Conservation (phyloP, 345 rosid species). For the Passiflora organensis region DNA sequence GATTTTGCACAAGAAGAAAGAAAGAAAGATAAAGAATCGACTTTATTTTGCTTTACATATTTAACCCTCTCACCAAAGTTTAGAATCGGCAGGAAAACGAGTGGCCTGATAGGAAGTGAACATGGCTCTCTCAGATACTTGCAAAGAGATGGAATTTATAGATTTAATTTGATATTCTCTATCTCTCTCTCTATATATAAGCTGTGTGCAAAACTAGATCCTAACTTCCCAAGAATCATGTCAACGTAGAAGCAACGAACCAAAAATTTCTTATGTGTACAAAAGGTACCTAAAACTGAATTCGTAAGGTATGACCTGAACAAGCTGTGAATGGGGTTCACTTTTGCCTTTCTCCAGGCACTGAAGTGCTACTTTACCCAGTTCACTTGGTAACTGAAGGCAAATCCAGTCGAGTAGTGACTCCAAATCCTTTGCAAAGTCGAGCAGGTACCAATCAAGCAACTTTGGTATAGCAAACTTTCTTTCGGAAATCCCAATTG, state of each 20-base stretch:
- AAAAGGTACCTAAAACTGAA: slow-evolving; percentile 71
- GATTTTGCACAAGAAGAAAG: too few relatives aligned
- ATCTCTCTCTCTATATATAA: too few relatives aligned
- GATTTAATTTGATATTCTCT: slow-evolving; percentile 14
- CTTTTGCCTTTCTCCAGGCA: slow-evolving; percentile 55
- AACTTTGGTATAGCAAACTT: slow-evolving; percentile 66
- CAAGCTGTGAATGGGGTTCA: slow-evolving; percentile 35
- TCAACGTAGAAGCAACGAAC: not conserved
- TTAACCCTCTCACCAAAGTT: too few relatives aligned
- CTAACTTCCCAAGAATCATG: slow-evolving; percentile 15
- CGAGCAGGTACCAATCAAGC: slow-evolving; percentile 75
- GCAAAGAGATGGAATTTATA: slow-evolving; percentile 14
- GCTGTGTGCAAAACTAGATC: slow-evolving; percentile 24
- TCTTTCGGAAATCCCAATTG: slow-evolving; percentile 46
- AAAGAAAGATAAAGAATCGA: too few relatives aligned
- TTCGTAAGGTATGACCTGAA: slow-evolving; percentile 61
- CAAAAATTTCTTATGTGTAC: not conserved
- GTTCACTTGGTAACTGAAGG: slow-evolving; percentile 76
- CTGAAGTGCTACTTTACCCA: slow-evolving; percentile 59
- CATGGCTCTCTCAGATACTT: slow-evolving; percentile 9
- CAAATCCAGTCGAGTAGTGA: slow-evolving; percentile 83
- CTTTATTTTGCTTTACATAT: too few relatives aligned
- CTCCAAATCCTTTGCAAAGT: slow-evolving; percentile 77
- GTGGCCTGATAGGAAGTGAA: not conserved
- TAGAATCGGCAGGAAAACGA: too few relatives aligned